Base-by-base conservation (phyloP, 495 filamentous ascomycete species). In the Neurospora terricola region DNA sequence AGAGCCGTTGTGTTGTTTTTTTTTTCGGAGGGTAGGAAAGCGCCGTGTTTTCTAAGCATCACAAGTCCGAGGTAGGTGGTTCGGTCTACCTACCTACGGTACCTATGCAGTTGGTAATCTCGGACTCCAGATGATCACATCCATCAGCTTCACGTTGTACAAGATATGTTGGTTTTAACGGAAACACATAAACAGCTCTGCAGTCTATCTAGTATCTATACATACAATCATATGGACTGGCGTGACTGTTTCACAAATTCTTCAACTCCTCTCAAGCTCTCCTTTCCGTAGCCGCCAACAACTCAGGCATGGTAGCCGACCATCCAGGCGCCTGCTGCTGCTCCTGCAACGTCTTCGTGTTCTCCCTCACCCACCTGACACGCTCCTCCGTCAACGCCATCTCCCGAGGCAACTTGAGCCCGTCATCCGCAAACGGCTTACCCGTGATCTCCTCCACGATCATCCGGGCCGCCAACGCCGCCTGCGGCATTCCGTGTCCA, bases 401-500 rank as follows among this genome's bases (percentile, higher is more conserved):
- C 75, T 83, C 81, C 10, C 77, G 76, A 9, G 88, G 88, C 69
- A 82, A 71, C 34, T 78, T 74, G 69, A 78, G 76, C 21, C 73
- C 70, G 2, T 21, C 23, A 11, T 59, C 36, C 4, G 18, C n/a
- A 30, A 66, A 14, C 11, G 23, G 23, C 1, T 83, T 81, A 23
- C 76, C 82, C 40, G 87, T 73, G 62, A 94, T 84, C 90, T 93
- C 89, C 38, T 85, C 82, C 4, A 86, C 91, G 23, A 90, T 82
- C 9, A 91, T 91, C 73, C 89, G 87, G 3, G 90, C 93, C 71
- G 87, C 90, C 11, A 92, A 81, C 76, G 89, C 90, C 37, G 88
- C 89, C 76, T 91, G 90, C 5, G 92, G 92, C 93, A 96, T 96
- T 2, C 93, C 93, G 76, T 96, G 92, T 0, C 93, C 93, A 42